Conservation (phyloP, 2,329 filamentous ascomycete species). For the Aspergillus sp. region DNA sequence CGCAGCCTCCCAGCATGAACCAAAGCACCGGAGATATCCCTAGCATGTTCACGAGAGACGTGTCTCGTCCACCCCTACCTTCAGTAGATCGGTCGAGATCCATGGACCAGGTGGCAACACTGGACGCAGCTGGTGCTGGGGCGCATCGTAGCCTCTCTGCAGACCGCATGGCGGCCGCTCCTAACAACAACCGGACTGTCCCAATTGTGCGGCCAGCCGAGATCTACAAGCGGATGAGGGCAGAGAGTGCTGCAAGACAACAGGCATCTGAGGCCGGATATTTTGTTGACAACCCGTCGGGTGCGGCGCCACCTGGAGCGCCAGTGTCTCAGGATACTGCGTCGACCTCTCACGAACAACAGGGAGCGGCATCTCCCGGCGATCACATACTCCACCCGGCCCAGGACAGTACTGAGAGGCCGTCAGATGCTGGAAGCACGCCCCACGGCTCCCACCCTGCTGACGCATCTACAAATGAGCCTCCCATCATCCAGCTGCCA, state of each 20-base stretch:
- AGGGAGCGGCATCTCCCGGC: neutral
- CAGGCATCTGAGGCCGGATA: slow-evolving; percentile 60
- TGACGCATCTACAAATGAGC: slow-evolving; percentile 14
- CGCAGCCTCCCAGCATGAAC: slow-evolving; percentile 27
- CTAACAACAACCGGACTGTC: slow-evolving; percentile 51
- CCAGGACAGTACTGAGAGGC: neutral
- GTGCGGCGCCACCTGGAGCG: slow-evolving; percentile 7
- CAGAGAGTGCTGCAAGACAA: slow-evolving; percentile 58
- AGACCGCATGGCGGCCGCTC: slow-evolving; percentile 14
- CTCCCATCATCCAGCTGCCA: slow-evolving; percentile 38
- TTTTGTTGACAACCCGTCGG: slow-evolving; percentile 58
- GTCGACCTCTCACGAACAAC: neutral
- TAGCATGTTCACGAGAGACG: slow-evolving; percentile 13
- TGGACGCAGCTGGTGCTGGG: slow-evolving; percentile 17
- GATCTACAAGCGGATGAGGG: slow-evolving; percentile 71
- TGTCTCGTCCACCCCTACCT: slow-evolving; percentile 18
- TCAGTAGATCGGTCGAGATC: slow-evolving; percentile 44
- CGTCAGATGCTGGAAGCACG: neutral
- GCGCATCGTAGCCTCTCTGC: slow-evolving; percentile 31
- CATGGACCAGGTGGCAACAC: slow-evolving; percentile 33
- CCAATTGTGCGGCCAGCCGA: slow-evolving; percentile 74
- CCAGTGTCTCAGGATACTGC: neutral
- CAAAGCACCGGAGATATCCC: slow-evolving; percentile 30
- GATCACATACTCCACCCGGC: slow-evolving; percentile 11
- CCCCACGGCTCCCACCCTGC: neutral